phyloP scores from a whole-genome alignment of 2,329 filamentous ascomycete species.

The Fusarium praegraminearum region DNA sequence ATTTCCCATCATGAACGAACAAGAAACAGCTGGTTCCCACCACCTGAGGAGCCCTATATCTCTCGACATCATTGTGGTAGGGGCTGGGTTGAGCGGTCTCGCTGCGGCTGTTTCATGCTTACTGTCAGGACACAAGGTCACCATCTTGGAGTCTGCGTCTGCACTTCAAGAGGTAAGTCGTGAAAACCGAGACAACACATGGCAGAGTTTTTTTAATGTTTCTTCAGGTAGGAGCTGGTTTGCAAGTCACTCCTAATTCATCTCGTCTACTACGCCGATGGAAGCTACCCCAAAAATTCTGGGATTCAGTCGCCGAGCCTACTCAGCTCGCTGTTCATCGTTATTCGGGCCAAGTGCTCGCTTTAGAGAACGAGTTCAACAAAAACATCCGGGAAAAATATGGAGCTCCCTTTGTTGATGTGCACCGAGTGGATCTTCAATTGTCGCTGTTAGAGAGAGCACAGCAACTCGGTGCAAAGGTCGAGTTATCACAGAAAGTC shows the following conservation, averaged over 20 bases:
- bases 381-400: conserved; percentile 66
- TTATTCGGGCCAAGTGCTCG: conserved; percentile 64
- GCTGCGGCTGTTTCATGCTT: conserved; percentile 55
- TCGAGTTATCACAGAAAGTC: conserved; percentile 63
- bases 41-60: conserved; percentile 1
- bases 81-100: conserved; percentile 58
- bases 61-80: conserved; percentile 56
- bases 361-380: conserved; percentile 64
- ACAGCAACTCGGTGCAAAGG: conserved; percentile 63
- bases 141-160: conserved; percentile 56
- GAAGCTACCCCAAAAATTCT: conserved; percentile 60
- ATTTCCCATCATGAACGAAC: background rate
- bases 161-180: conserved; percentile 54
- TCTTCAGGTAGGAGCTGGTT: conserved; percentile 56
- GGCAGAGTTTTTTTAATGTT: background rate
- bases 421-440: conserved; percentile 74
- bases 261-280: conserved; percentile 64
- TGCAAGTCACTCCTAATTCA: conserved; percentile 65
- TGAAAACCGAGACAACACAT: too few species aligned
- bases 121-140: conserved; percentile 55
- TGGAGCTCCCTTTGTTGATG: conserved; percentile 66
- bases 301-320: conserved; percentile 56
- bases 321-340: conserved; percentile 63
- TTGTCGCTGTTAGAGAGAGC: conserved; percentile 64
- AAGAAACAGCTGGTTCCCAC: too few species aligned